Conservation (phyloP, 2,329 filamentous ascomycete genomes). For the Curvularia hawaiiensis region DNA sequence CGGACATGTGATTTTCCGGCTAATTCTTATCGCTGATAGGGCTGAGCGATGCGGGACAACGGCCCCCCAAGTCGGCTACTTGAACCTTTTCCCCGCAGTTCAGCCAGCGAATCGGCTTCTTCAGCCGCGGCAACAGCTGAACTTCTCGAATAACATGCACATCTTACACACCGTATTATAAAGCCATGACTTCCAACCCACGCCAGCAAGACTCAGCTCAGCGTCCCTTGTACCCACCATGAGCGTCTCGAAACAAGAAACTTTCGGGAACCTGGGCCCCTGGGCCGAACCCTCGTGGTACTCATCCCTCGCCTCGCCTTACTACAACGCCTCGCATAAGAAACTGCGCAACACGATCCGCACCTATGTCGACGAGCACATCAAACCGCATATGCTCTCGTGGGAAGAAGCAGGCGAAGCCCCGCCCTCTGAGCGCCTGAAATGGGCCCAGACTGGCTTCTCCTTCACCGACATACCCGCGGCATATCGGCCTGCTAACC, state of each 20-base stretch:
- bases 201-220: background rate
- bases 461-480: slow-evolving; percentile 52
- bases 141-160: background rate
- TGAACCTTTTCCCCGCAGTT: slow-evolving; percentile 6
- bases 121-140: slow-evolving; percentile 19
- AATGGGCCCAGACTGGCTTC: slow-evolving; percentile 50
- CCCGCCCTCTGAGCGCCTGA: slow-evolving; percentile 52
- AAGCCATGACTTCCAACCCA: background rate
- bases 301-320: slow-evolving; percentile 59
- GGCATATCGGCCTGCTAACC: slow-evolving; percentile 49
- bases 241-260: slow-evolving; percentile 31
- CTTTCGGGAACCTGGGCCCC: slow-evolving; percentile 46
- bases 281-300: slow-evolving; percentile 57
- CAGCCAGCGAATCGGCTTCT: slow-evolving; percentile 7
- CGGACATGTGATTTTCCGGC: background rate
- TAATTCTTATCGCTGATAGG: background rate
- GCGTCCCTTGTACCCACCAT: slow-evolving; percentile 25
- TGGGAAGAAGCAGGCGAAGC: slow-evolving; percentile 63
- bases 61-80: slow-evolving; percentile 6
- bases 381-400: slow-evolving; percentile 64
- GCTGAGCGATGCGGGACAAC: background rate
- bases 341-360: slow-evolving; percentile 63
- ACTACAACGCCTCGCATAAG: slow-evolving; percentile 68
- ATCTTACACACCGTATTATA: slow-evolving; percentile 13
- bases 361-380: slow-evolving; percentile 62